Percentiles rank a stretch among this genome's conserved stretches.
These are phyloP conservation scores for Xylaria sp. DNA, from an alignment of 2,329 filamentous ascomycete species.

Conservation along the genomic window DNA sequence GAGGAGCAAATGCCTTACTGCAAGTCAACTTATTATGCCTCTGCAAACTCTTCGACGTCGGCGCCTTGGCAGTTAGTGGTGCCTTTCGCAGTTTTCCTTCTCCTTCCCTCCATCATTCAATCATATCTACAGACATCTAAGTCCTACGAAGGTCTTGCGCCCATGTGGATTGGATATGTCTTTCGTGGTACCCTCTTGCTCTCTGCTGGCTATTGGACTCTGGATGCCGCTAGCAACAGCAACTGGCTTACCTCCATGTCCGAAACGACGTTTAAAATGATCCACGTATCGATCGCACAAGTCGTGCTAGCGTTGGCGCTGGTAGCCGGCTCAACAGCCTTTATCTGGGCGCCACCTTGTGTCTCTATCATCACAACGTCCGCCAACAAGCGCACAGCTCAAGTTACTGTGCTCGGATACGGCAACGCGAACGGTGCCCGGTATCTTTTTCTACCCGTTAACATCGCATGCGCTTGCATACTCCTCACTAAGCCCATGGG, in stretches of 20 bases:
- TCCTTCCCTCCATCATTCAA: slow-evolving; percentile 76
- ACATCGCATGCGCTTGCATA: slow-evolving; percentile 76
- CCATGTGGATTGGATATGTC: slow-evolving; percentile 80
- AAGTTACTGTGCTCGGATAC: slow-evolving; percentile 85
- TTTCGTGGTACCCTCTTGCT: slow-evolving; percentile 79
- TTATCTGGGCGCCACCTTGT: slow-evolving; percentile 83
- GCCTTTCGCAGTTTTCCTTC: slow-evolving; percentile 73
- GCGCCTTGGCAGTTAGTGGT: slow-evolving; percentile 87
- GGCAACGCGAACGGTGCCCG: slow-evolving; percentile 91
- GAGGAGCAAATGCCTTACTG: slow-evolving; percentile 99
- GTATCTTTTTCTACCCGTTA: slow-evolving; percentile 82
- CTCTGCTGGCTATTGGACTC: slow-evolving; percentile 81
- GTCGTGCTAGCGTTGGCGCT: slow-evolving; percentile 79
- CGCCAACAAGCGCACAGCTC: slow-evolving; percentile 51
- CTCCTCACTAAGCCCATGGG: slow-evolving; percentile 96
- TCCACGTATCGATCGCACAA: slow-evolving; percentile 80
- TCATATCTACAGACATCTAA: slow-evolving; percentile 81
- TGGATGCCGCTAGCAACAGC: slow-evolving; percentile 87
- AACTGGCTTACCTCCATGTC: slow-evolving; percentile 73
- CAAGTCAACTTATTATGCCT: slow-evolving; percentile 93
- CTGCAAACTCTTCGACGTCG: slow-evolving; percentile 88
- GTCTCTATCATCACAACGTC: slow-evolving; percentile 70
- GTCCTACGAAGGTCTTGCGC: slow-evolving; percentile 86
- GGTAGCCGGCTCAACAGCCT: slow-evolving; percentile 83
- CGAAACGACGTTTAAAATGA: slow-evolving; percentile 70